A percentile compares a stretch with the other conserved stretches of the same genome.
Conservation (phyloP, 2,329 filamentous ascomycete species). For the Fusarium palustre region DNA sequence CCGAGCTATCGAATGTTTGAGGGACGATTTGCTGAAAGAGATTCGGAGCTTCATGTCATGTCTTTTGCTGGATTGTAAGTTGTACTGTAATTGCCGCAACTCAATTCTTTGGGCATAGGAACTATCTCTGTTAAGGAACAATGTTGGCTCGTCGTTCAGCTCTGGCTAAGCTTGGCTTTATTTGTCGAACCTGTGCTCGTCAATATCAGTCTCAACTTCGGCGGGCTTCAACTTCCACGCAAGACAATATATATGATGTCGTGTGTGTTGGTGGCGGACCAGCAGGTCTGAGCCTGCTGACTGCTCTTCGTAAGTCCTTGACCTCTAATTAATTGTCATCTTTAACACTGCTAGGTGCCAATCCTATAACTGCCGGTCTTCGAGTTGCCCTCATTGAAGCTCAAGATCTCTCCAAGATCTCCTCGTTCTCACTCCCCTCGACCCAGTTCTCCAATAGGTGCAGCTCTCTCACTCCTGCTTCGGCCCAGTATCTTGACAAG, state of each 20-base stretch:
- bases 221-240: conserved; percentile 57
- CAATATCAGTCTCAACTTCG: conserved; percentile 52
- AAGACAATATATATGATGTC: conserved; percentile 87
- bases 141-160: conserved; percentile 49
- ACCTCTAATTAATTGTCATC: not conserved
- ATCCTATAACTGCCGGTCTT: conserved; percentile 78
- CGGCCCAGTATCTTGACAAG: conserved; percentile 81
- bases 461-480: conserved; percentile 91
- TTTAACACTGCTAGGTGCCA: conserved; percentile 69
- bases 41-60: conserved; percentile 25
- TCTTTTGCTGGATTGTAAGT: conserved; percentile 26
- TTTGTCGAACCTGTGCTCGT: conserved; percentile 62
- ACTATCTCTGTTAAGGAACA: not conserved
- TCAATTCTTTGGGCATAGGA: not conserved
- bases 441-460: conserved; percentile 91
- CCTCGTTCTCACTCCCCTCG: conserved; percentile 73
- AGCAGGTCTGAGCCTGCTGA: conserved; percentile 84
- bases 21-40: conserved; percentile 26
- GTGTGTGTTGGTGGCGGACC: conserved; percentile 92
- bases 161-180: conserved; percentile 49
- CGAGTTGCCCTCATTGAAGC: conserved; percentile 91
- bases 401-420: conserved; percentile 80
- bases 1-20: conserved; percentile 43
- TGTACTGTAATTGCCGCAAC: conserved; percentile 14
- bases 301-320: conserved; percentile 72